Evolutionary conservation across 2,329 filamentous ascomycete species (phyloP), one percentile per base, ranked within the genome.

Genomic region (Ophiostoma sp.): DNA sequence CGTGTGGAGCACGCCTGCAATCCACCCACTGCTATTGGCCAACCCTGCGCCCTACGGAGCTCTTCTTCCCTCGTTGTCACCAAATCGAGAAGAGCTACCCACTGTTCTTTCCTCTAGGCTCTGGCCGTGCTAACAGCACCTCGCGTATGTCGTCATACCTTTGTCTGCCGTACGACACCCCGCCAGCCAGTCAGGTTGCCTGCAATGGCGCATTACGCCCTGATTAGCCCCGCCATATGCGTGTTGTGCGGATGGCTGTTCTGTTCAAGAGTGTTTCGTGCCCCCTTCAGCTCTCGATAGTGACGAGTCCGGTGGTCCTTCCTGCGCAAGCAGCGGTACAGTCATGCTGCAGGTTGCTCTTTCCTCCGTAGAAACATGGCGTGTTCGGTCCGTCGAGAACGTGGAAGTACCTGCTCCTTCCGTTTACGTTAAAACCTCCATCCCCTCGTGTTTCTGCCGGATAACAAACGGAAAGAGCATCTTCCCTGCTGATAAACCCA

Each of bases 101-200:
- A 11, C 14, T 40, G 58, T 36, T 62, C 58, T 41, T 62, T 47
- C 47, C 58, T 41, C 42, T 27, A 27, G 27, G 27, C 27, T 55
- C n/a, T 27, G 1, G 9, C 49, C 62, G 47, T 44, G 27, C 44
- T 62, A 47, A 44, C 62, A 60, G 47, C 38, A 40, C 64, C 18
- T 45, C 45, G n/a, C 4, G 2, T 44, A 70, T 70, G 67, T 67
- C 69, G 69, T 70, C 69, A 70, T 69, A 68, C 40, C 12, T 47
- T 45, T 7, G 18, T n/a, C 11, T 55, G 41, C 18, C 27, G 27
- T 27, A 62, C 27, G 11, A 12, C 58, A 52, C 65, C 44, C 60
- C 65, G 52, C 65, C 60, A 58, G 40, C 69, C 69, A 70, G 65
- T 69, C 16, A 69, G 52, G 41, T 4, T 41, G 62, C 67, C 42